Base-by-base conservation (phyloP, 129 eudicot genomes). In the Smallanthus sonchifolius region DNA sequence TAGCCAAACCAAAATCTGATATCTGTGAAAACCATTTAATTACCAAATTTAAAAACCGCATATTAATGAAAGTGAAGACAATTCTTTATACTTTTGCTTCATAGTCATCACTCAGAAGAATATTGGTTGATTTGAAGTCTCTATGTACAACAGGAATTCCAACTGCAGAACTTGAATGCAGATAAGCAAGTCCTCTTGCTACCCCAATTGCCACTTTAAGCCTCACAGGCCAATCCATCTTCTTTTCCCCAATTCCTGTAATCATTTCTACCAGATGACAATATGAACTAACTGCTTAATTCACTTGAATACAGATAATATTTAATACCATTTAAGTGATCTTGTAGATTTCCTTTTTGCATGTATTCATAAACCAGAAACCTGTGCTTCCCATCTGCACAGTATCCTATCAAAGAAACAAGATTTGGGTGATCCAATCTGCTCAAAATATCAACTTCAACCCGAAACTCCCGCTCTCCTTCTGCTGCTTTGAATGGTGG, bases 321-420 rank as follows among this genome's bases (percentile, higher is more conserved):
- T 67, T 7, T 10, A 35, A 16, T 48, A 93, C 98, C 95, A 65
- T 90, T 94, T 73, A 94, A 78, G 75, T 86, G 97, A 86, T 94
- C 97, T 75, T 94, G 97, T 42, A 94, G 89, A 83, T 94, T 94
- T 65, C 98, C 98, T 78, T 83, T 94, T 77, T 74, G 93, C 97
- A 94, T 81, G 85, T 94, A 94, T 73, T 94, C 98, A 63, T 94
- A 94, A 13, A 94, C 98, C 30, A 94, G 86, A 84, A 94, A 94
- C 78, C 98, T 91, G 39, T 94, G 89, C 77, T 90, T 90, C 80
- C 98, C 96, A 80, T 94, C 98, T 65, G 97, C 98, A 83, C 98
- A 94, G 74, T 93, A 93, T 36, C 98, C 98, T 56, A 88, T 90
- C 54, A 93, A 75, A 51, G 96, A 86, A 51, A 94, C 98, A 66